phyloP scores from a whole-genome alignment of 2,329 filamentous ascomycete species.

The Colletotrichum spaethianum region DNA sequence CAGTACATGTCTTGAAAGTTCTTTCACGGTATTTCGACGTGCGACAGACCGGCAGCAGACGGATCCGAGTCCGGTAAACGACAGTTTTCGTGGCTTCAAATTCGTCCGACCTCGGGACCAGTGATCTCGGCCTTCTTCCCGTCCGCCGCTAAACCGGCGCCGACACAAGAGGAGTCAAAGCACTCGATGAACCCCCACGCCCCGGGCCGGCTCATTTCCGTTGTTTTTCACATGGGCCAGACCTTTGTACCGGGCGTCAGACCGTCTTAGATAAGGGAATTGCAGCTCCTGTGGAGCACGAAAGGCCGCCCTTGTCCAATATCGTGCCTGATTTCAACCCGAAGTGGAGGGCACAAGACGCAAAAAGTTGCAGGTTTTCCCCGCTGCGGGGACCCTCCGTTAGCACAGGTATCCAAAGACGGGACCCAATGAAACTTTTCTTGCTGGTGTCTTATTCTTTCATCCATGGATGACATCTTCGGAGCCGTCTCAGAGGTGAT shows the following conservation, averaged over 20 bases:
- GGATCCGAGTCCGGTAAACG: constrained; percentile 26
- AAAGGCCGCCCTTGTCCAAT: constrained; percentile 31
- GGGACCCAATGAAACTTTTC: constrained; percentile 19
- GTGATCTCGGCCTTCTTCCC: constrained; percentile 26
- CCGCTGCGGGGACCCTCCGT: constrained; percentile 36
- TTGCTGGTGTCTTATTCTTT: neutral
- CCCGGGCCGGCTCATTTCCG: constrained; percentile 16
- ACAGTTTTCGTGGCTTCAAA: constrained; percentile 1
- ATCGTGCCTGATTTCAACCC: constrained; percentile 38
- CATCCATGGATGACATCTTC: constrained; percentile 18
- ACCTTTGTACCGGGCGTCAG: neutral
- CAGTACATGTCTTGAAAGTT: too few species aligned
- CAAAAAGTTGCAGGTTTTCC: constrained; percentile 28
- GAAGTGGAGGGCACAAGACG: constrained; percentile 35
- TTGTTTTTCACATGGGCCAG: neutral
- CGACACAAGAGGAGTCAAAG: neutral
- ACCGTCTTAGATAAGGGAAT: constrained; percentile 25
- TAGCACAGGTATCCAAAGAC: neutral
- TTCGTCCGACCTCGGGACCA: constrained; percentile 33
- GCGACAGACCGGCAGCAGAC: constrained; percentile 8
- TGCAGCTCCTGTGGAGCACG: constrained; percentile 17
- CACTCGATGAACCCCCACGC: constrained; percentile 24
- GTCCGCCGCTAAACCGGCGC: constrained; percentile 18
- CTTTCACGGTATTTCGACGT: too few species aligned
- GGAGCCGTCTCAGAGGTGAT: constrained; percentile 13